Conservation (phyloP, 768 basidiomycete genomes). For the Exidia glandulosa region DNA sequence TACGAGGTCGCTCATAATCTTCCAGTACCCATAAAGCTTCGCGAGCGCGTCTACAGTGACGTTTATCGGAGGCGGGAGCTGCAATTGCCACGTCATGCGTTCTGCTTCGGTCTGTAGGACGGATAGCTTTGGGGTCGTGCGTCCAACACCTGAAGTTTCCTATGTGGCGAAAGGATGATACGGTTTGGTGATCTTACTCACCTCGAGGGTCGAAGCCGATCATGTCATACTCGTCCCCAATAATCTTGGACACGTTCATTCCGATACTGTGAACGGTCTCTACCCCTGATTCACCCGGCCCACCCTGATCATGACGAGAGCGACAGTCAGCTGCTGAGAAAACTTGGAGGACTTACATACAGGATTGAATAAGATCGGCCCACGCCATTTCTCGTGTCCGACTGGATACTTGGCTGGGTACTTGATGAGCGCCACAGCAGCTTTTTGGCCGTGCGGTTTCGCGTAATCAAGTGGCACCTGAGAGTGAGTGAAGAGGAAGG, state of each 20-base stretch:
- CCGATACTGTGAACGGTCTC: not conserved
- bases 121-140: too few relatives aligned
- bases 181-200: not conserved
- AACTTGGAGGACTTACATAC: not conserved
- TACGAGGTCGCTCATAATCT: not conserved
- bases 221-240: not conserved
- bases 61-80: not conserved
- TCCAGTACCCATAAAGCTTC: not conserved
- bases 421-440: not conserved
- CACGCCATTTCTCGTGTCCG: not conserved
- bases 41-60: not conserved
- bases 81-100: not conserved
- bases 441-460: not conserved
- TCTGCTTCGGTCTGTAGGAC: not conserved
- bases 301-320: not conserved
- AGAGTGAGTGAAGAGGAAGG: too few relatives aligned
- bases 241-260: not conserved
- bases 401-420: not conserved
- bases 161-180: not conserved
- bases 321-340: not conserved
- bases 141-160: too few relatives aligned
- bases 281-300: not conserved
- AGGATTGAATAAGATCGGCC: not conserved
- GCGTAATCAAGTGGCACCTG: not conserved
- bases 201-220: not conserved